Conservation (phyloP, 441 rosid species). For the Gossypium gossypioides region DNA sequence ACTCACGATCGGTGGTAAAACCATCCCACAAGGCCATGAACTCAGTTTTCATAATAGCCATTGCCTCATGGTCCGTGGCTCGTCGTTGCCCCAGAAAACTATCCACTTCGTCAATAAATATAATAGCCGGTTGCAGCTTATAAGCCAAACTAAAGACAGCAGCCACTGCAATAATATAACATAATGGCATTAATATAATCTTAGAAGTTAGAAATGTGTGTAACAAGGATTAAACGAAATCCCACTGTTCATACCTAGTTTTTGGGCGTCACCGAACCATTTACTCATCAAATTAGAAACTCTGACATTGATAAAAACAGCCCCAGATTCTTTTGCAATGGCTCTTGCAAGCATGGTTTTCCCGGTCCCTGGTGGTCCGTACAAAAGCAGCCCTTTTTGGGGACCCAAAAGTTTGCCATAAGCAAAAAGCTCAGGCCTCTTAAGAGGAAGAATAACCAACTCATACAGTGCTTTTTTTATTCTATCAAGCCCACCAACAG, state of each 20-base stretch:
- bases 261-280: constrained; percentile 97
- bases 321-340: constrained; percentile 85
- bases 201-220: not conserved
- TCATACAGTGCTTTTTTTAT: constrained; percentile 70
- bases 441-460: constrained; percentile 72
- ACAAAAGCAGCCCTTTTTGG: constrained; percentile 78
- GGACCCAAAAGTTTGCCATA: constrained; percentile 82
- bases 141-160: constrained; percentile 90
- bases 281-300: constrained; percentile 91
- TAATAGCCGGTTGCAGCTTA: constrained; percentile 92
- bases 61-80: constrained; percentile 70
- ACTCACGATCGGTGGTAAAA: constrained; percentile 90
- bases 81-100: constrained; percentile 93
- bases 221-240: not conserved
- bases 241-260: constrained; percentile 57
- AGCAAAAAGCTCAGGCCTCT: constrained; percentile 78
- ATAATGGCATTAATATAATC: not conserved
- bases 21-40: constrained; percentile 99
- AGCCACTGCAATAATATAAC: constrained; percentile 48
- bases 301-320: constrained; percentile 79
- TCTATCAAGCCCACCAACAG: constrained; percentile 70
- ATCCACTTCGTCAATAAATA: constrained; percentile 92
- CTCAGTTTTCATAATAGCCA: constrained; percentile 88
- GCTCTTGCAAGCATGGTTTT: constrained; percentile 98
- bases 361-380: constrained; percentile 94